phyloP scores from a whole-genome alignment of 352 stramenopile species.

The Phytophthora colocasiae region DNA sequence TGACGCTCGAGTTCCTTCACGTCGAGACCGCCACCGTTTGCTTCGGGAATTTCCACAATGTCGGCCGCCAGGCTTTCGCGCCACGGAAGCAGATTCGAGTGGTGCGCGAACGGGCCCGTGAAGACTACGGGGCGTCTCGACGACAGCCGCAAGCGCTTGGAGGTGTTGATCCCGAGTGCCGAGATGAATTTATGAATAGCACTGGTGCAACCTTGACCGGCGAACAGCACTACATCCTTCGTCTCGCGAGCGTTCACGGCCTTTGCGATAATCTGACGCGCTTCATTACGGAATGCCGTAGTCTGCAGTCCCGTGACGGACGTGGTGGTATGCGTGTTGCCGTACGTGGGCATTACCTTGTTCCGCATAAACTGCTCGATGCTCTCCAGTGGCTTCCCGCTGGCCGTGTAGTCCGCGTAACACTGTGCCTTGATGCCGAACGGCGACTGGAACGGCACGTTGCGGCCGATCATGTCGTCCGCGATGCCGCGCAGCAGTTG shows the following conservation, averaged over 20 bases:
- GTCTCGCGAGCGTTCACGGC: slow-evolving; percentile 84
- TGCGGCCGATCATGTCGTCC: slow-evolving; percentile 56
- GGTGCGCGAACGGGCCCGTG: slow-evolving; percentile 95
- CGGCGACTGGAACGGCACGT: slow-evolving; percentile 60
- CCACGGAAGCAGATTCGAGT: slow-evolving; percentile 98
- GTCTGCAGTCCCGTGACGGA: slow-evolving; percentile 80
- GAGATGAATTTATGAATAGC: slow-evolving; percentile 86
- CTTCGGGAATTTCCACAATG: slow-evolving; percentile 78
- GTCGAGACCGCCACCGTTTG: slow-evolving; percentile 59
- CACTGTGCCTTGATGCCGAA: slow-evolving; percentile 83
- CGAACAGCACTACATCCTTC: slow-evolving; percentile 96
- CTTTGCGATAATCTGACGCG: slow-evolving; percentile 94
- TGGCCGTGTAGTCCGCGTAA: slow-evolving; percentile 97
- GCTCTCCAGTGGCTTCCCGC: slow-evolving; percentile 81
- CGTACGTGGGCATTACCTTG: slow-evolving; percentile 94
- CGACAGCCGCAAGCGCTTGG: slow-evolving; percentile 18
- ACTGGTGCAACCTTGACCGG: slow-evolving; percentile 85
- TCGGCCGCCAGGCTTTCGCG: slow-evolving; percentile 87
- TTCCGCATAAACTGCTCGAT: slow-evolving; percentile 93
- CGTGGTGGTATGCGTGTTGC: slow-evolving; percentile 96
- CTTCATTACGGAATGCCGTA: slow-evolving; percentile 95
- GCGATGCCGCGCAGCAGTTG: slow-evolving; percentile 45
- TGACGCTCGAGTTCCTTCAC: slow-evolving; percentile 56
- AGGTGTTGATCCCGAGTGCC: slow-evolving; percentile 61
- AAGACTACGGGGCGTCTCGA: slow-evolving; percentile 88